A percentile compares a stretch with the other conserved stretches of the same genome.
phyloP scores from a whole-genome alignment of 225 moss, liverwort and hornwort genomes.

The Polytrichum commune region DNA sequence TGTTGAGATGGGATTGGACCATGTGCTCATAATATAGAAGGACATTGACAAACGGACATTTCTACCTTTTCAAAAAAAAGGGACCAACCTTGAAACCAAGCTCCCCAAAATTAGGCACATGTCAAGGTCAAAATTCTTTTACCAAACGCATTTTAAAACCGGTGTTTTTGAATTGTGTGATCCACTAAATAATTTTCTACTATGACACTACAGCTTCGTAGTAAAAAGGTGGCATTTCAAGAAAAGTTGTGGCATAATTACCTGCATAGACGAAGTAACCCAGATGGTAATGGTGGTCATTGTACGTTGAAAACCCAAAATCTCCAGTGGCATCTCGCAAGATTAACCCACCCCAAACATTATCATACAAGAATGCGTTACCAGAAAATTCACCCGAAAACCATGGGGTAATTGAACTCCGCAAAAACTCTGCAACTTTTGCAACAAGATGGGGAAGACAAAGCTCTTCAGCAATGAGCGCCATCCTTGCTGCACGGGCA shows the following conservation, averaged over 20 bases:
- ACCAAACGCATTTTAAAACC: too few species aligned
- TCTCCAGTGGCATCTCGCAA: slow-evolving; percentile 75
- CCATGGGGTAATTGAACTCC: slow-evolving; percentile 65
- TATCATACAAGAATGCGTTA: slow-evolving; percentile 73
- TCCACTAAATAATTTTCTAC: too few species aligned
- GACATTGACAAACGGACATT: too few species aligned
- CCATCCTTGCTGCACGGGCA: slow-evolving; percentile 82
- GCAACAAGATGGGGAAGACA: slow-evolving; percentile 37
- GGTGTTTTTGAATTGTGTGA: too few species aligned
- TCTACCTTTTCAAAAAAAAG: too few species aligned
- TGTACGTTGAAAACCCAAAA: slow-evolving; percentile 82
- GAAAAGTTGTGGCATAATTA: slow-evolving; percentile 7
- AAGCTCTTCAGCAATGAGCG: slow-evolving; percentile 81
- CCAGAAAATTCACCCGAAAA: slow-evolving; percentile 60
- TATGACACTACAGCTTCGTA: too few species aligned
- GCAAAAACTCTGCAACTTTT: slow-evolving; percentile 63
- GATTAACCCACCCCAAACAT: slow-evolving; percentile 84
- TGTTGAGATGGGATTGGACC: too few species aligned
- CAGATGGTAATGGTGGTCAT: slow-evolving; percentile 92
- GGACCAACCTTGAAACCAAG: too few species aligned
- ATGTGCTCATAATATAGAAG: too few species aligned
- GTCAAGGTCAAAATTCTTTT: too few species aligned
- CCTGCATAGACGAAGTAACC: slow-evolving; percentile 96
- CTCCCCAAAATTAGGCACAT: too few species aligned
- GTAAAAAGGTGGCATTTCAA: too few species aligned